Percentiles rank a stretch among this genome's conserved stretches.
Conservation (phyloP, 2,329 filamentous ascomycete genomes). For the Laburnicola sp. region DNA sequence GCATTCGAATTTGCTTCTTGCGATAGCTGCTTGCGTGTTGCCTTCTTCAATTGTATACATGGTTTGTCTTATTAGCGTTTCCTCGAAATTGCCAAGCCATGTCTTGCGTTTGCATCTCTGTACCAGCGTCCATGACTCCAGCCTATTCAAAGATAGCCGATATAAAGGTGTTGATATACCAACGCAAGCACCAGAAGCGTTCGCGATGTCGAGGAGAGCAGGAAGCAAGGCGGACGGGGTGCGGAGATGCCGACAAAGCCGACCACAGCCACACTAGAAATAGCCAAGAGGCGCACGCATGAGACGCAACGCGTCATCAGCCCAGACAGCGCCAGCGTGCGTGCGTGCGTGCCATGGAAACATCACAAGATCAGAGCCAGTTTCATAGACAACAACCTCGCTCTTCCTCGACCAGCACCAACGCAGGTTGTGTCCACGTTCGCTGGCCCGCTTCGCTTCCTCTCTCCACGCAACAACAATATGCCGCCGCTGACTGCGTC, state of each 20-base stretch:
- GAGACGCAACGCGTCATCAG: slow-evolving; percentile 9
- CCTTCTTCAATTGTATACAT: too few species aligned
- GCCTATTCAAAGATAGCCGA: too few species aligned
- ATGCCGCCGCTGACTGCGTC: slow-evolving; percentile 32
- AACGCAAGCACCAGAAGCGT: background rate
- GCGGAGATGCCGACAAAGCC: background rate
- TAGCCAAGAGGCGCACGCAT: slow-evolving; percentile 1
- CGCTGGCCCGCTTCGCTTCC: slow-evolving; percentile 3
- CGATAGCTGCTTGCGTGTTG: too few species aligned
- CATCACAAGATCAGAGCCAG: background rate
- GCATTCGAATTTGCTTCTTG: too few species aligned
- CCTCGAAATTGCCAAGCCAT: too few species aligned
- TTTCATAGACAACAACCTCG: background rate
- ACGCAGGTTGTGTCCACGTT: background rate
- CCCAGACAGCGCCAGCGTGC: background rate
- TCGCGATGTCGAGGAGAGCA: background rate
- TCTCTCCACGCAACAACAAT: background rate
- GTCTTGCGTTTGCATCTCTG: too few species aligned
- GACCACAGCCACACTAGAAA: slow-evolving; percentile 6
- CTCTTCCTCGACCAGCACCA: background rate
- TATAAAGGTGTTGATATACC: background rate
- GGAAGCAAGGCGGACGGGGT: background rate
- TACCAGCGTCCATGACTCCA: slow-evolving; percentile 2
- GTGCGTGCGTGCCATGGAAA: background rate
- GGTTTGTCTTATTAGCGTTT: too few species aligned